Percentiles rank a stretch among this genome's conserved stretches.
phyloP scores from a whole-genome alignment of 805 yeast species.

The Zygotorulaspora florentina region DNA sequence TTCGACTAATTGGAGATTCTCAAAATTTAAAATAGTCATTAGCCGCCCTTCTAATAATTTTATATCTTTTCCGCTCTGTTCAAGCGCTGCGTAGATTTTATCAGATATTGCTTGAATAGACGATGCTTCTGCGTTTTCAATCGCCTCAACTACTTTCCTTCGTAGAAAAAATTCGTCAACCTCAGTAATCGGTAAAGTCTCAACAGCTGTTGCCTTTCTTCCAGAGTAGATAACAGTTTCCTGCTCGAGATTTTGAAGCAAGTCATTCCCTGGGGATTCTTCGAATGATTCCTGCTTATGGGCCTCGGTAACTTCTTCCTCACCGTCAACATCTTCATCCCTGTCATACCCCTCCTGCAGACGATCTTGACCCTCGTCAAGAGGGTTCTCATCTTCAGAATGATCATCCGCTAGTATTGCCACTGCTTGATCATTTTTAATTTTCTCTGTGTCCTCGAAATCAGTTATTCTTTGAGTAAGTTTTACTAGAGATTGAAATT shows the following conservation, averaged over 20 bases:
- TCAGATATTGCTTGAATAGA: slow-evolving; percentile 39
- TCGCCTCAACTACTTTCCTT: slow-evolving; percentile 40
- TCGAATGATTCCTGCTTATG: slow-evolving; percentile 18
- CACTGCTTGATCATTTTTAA: slow-evolving; percentile 34
- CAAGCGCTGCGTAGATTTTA: slow-evolving; percentile 40
- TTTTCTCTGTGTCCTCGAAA: slow-evolving; percentile 30
- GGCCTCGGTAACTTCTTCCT: slow-evolving; percentile 22
- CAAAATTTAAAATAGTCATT: slow-evolving; percentile 48
- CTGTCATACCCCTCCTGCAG: slow-evolving; percentile 19
- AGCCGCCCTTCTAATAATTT: slow-evolving; percentile 53
- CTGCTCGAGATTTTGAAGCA: slow-evolving; percentile 12
- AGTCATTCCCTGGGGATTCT: slow-evolving; percentile 9
- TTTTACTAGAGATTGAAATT: slow-evolving; percentile 43
- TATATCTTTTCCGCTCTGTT: slow-evolving; percentile 34
- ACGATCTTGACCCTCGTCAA: slow-evolving; percentile 5
- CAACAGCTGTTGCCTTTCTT: not conserved
- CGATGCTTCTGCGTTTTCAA: slow-evolving; percentile 38
- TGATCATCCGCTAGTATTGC: slow-evolving; percentile 45
- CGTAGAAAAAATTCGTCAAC: slow-evolving; percentile 54
- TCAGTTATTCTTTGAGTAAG: slow-evolving; percentile 50
- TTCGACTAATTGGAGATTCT: slow-evolving; percentile 47
- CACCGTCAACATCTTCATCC: slow-evolving; percentile 21
- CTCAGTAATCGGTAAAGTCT: slow-evolving; percentile 34
- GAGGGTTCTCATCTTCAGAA: slow-evolving; percentile 35
- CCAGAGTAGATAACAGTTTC: slow-evolving; percentile 13